Evolutionary conservation across 1,139 yeast species (phyloP), one percentile per base, ranked within the genome.

Genomic region (Nakaseomyces sp.): DNA sequence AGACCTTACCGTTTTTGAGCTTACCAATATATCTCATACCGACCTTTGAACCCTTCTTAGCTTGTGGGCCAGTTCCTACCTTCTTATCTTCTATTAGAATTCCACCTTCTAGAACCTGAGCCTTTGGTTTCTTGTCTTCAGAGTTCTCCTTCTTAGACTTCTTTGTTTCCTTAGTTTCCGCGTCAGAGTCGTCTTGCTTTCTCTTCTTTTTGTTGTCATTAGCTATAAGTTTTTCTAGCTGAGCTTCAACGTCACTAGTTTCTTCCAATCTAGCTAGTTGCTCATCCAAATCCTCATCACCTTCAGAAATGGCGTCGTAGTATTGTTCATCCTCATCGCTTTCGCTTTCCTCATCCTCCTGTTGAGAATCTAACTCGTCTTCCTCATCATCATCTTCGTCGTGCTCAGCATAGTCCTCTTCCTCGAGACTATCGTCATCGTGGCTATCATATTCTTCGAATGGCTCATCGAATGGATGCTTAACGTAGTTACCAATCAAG

Each of bases 11-110:
- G 72, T 88, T 88, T 73, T 84, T 83, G 66, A 91, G 81, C 73
- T 91, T 91, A 63, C 98, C 99, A 60, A 91, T 85, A 77, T 91
- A 93, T 74, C 98, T 82, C 69, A 91, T 89, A 64, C 95, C 94
- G 55, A 91, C 95, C 67, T 77, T 87, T 71, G 85, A 77, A 53
- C 96, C 95, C 56, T 77, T 74, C 74, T 88, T 89, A 64, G 95
- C 95, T 50, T 75, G 72, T 58, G 86, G 80, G 47, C 98, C 99
- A 50, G 79, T 76, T 60, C 98, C 98, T 47, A 74, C 67, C 54
- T 82, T 81, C 70, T 95, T 82, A 72, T 93, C 98, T 74, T 91
- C 98, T 58, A 89, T 72, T 50, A 84, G 71, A 55, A 91, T 89
- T 61, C 97, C 97, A 54, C 97, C 97, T 63, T 85, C 83, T 53